These are phyloP conservation scores for Neurospora sp. DNA, from an alignment of 495 filamentous ascomycete species.

Conservation along the genomic window DNA sequence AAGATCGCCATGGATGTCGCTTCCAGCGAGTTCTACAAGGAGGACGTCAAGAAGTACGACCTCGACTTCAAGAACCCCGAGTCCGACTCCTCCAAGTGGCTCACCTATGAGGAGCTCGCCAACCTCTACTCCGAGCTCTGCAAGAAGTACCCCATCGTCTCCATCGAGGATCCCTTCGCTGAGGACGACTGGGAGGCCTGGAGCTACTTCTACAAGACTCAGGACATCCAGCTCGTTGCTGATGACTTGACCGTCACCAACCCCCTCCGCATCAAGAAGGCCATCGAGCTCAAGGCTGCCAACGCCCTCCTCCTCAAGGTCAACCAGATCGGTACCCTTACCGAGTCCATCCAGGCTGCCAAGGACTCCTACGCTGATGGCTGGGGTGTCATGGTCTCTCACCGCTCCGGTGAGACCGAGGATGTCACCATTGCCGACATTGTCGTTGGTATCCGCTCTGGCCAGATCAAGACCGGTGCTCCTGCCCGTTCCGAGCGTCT, in stretches of 20 bases:
- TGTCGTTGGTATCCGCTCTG: constrained; percentile 87
- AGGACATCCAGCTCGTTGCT: constrained; percentile 96
- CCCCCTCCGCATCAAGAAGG: constrained; percentile 97
- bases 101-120: constrained; percentile 97
- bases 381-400: constrained; percentile 99
- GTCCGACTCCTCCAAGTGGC: constrained; percentile 88
- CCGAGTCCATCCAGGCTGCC: constrained; percentile 97
- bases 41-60: constrained; percentile 96
- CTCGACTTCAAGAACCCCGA: constrained; percentile 99
- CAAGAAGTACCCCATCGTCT: constrained; percentile 95
- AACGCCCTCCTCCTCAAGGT: constrained; percentile 98
- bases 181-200: constrained; percentile 90
- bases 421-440: constrained; percentile 99
- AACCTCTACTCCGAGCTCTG: constrained; percentile 81
- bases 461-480: constrained; percentile 99
- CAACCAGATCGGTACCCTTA: constrained; percentile 99
- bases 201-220: constrained; percentile 99
- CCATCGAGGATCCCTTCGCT: constrained; percentile 61
- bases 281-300: constrained; percentile 97
- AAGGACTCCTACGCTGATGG: constrained; percentile 95
- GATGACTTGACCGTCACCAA: constrained; percentile 94
- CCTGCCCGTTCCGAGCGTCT: constrained; percentile 92
- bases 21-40: constrained; percentile 98
- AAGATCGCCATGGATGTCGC: constrained; percentile 99
- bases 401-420: constrained; percentile 98